These are phyloP conservation scores for Lepiota subincarnata DNA, from an alignment of 768 basidiomycete species.

Conservation along the genomic window DNA sequence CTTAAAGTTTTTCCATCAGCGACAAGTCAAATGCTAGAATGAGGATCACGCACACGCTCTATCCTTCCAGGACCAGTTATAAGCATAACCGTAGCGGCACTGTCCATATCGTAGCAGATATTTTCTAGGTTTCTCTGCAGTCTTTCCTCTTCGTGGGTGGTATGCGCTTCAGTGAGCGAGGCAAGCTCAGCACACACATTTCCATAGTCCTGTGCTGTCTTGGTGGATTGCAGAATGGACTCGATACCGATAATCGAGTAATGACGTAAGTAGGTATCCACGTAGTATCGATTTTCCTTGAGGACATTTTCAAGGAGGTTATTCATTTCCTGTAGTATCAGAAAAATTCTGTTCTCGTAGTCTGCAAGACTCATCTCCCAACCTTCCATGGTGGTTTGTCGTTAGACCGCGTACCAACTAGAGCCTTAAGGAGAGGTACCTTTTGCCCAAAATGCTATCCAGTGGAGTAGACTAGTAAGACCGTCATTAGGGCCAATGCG, in stretches of 20 bases:
- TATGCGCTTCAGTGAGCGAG: conserved; percentile 5
- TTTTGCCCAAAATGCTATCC: conserved; percentile 26
- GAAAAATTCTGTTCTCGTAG: conserved; percentile 17
- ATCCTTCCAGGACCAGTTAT: conserved; percentile 16
- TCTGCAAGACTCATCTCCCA: conserved; percentile 17
- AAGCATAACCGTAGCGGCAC: conserved; percentile 15
- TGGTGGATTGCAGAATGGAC: conserved; percentile 16
- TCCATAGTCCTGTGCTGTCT: conserved; percentile 3
- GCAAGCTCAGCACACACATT: conserved; percentile 10
- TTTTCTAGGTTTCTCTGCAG: conserved; percentile 15
- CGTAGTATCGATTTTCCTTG: conserved; percentile 15
- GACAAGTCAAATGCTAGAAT: not conserved
- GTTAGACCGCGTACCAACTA: not conserved
- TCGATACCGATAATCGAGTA: conserved; percentile 9
- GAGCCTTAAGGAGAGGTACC: conserved; percentile 8
- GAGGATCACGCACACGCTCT: conserved; percentile 16
- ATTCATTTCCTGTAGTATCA: conserved; percentile 15
- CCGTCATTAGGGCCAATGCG: not conserved
- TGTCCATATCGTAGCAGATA: conserved; percentile 16
- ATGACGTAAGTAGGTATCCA: conserved; percentile 12
- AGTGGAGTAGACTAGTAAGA: conserved; percentile 16
- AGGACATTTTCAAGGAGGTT: conserved; percentile 2
- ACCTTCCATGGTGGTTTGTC: not conserved
- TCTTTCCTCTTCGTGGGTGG: conserved; percentile 13
- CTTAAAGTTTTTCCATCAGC: conserved; percentile 6